phyloP scores from a whole-genome alignment of 1,284 basidiomycete genomes.

The Volvariella volvacea region DNA sequence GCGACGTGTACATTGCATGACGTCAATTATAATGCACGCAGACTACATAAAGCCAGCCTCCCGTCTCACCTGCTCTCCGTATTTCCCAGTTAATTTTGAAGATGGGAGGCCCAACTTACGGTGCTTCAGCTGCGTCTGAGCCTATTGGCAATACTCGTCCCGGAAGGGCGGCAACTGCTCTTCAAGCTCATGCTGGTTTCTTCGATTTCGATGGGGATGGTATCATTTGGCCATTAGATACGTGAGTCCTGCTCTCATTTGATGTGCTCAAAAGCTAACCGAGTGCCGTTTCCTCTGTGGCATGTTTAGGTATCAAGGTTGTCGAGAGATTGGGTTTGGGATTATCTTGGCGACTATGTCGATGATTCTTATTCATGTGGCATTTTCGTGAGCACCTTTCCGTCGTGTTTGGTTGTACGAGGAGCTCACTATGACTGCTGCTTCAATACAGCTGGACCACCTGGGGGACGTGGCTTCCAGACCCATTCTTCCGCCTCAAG shows the following conservation, averaged over 20 bases:
- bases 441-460: slow-evolving; percentile 27
- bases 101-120: slow-evolving; percentile 16
- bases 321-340: slow-evolving; percentile 29
- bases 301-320: slow-evolving; percentile 24
- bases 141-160: slow-evolving; percentile 15
- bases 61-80: no score
- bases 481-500: slow-evolving; percentile 33
- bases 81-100: no score
- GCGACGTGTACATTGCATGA: no score
- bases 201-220: slow-evolving; percentile 44
- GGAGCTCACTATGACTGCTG: not conserved
- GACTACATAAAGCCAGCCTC: no score
- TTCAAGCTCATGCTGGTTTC: slow-evolving; percentile 42
- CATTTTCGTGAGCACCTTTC: slow-evolving; percentile 32
- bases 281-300: no score
- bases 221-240: slow-evolving; percentile 47
- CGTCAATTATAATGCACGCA: no score
- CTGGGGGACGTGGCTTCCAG: slow-evolving; percentile 26
- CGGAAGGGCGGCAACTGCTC: slow-evolving; percentile 23
- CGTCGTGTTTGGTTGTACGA: not conserved
- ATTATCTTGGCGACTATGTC: slow-evolving; percentile 25
- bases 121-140: slow-evolving; percentile 16
- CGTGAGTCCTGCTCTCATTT: no score
- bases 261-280: no score
- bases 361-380: slow-evolving; percentile 26